Conservation (phyloP, 2,329 filamentous ascomycete genomes). For the Alternaria sp. region DNA sequence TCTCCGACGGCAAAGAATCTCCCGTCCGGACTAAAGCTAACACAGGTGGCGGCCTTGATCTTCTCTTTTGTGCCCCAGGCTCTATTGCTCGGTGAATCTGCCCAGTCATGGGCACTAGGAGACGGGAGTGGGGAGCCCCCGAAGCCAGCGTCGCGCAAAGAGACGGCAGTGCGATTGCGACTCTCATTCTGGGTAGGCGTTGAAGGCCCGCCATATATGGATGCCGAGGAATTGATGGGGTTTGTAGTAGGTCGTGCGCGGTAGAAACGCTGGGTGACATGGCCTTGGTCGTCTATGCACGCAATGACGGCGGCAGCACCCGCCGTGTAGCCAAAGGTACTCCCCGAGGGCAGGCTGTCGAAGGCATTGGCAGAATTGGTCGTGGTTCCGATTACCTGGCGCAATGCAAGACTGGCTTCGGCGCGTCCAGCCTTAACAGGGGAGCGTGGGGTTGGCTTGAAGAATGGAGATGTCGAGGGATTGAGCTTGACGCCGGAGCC, state of each 20-base stretch:
- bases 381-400: constrained; percentile 89
- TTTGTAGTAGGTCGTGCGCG: constrained; percentile 77
- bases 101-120: constrained; percentile 58
- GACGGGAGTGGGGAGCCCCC: constrained; percentile 56
- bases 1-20: constrained; percentile 91
- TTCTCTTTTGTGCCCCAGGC: constrained; percentile 89
- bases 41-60: constrained; percentile 91
- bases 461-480: constrained; percentile 72
- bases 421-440: constrained; percentile 62
- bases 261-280: constrained; percentile 83
- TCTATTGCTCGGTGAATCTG: constrained; percentile 69
- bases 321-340: constrained; percentile 85
- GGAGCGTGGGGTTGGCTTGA: constrained; percentile 69
- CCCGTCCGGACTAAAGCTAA: constrained; percentile 87
- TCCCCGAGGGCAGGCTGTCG: constrained; percentile 75
- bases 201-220: constrained; percentile 61
- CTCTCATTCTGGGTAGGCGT: constrained; percentile 63
- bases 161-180: constrained; percentile 66
- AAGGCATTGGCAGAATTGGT: constrained; percentile 86
- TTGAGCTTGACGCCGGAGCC: constrained; percentile 60
- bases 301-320: constrained; percentile 94
- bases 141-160: constrained; percentile 60
- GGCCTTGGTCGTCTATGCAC: constrained; percentile 72
- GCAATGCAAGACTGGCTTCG: constrained; percentile 70
- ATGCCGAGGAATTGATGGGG: constrained; percentile 69